A percentile compares a stretch with the other conserved stretches of the same genome.
Conservation (phyloP, 2,329 filamentous ascomycete genomes). For the Anthostomella pinea region DNA sequence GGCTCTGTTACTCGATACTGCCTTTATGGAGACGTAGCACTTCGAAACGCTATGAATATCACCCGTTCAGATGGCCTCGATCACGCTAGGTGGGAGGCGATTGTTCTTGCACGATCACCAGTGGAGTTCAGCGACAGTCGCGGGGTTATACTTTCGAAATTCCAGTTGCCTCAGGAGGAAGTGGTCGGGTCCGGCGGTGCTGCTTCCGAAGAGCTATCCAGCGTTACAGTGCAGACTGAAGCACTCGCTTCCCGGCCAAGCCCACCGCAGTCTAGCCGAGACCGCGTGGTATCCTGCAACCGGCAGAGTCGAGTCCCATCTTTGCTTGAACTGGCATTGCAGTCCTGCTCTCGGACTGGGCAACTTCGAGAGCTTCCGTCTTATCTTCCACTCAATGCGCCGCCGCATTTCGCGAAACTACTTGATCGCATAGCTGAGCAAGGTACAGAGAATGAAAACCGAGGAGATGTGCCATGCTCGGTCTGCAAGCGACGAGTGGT, state of each 20-base stretch:
- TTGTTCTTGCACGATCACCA: conserved; percentile 25
- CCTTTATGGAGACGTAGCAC: no score
- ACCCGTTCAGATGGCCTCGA: no score
- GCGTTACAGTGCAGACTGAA: conserved; percentile 21
- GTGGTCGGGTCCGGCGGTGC: conserved; percentile 1
- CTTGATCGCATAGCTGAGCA: conserved; percentile 40
- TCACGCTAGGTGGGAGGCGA: no score
- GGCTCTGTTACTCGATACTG: no score
- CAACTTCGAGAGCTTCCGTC: conserved; percentile 41
- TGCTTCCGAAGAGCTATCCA: conserved; percentile 1
- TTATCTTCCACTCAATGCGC: conserved; percentile 40
- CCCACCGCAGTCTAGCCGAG: conserved; percentile 11
- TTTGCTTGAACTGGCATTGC: conserved; percentile 49
- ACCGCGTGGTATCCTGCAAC: not conserved
- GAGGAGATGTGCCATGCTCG: conserved; percentile 51
- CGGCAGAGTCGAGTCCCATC: conserved; percentile 42
- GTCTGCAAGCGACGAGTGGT: conserved; percentile 48
- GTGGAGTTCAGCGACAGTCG: conserved; percentile 32
- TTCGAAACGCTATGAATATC: no score
- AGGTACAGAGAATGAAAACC: conserved; percentile 36
- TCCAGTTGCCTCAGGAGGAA: conserved; percentile 20
- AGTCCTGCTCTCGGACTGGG: conserved; percentile 42
- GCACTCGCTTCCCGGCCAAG: conserved; percentile 16
- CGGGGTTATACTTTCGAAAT: conserved; percentile 27
- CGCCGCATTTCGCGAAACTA: conserved; percentile 38